These are phyloP conservation scores for Jimgerdemannia lactiflua DNA, from an alignment of 192 early-diverging fungal species.

Conservation along the genomic window DNA sequence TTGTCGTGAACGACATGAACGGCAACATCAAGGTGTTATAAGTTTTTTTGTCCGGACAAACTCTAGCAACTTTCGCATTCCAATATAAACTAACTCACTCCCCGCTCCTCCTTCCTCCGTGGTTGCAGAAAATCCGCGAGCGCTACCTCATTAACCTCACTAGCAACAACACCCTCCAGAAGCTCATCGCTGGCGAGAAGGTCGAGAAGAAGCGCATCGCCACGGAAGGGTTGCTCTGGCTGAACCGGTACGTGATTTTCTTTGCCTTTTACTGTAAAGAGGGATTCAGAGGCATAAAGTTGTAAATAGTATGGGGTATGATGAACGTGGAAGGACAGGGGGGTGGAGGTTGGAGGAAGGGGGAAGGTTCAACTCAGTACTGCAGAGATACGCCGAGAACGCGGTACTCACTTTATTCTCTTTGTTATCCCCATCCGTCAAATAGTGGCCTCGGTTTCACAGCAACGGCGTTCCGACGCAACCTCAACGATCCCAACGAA, in stretches of 20 bases:
- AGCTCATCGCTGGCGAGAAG: slow-evolving; percentile 71
- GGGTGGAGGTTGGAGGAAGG: too few species aligned
- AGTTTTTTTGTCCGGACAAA: background rate
- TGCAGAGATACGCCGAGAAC: too few species aligned
- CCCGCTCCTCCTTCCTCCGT: too few species aligned
- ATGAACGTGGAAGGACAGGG: too few species aligned
- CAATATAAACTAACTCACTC: too few species aligned
- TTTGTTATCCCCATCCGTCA: background rate
- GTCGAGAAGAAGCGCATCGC: slow-evolving; percentile 82
- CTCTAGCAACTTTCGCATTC: too few species aligned
- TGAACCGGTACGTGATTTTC: slow-evolving; percentile 63
- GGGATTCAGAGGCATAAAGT: too few species aligned
- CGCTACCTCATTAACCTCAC: slow-evolving; percentile 66
- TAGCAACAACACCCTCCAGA: slow-evolving; percentile 76
- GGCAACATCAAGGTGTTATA: slow-evolving; percentile 80
- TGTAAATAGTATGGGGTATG: too few species aligned
- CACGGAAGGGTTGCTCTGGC: slow-evolving; percentile 92
- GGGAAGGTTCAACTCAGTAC: too few species aligned
- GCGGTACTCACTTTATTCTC: background rate
- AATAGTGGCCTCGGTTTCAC: slow-evolving; percentile 76
- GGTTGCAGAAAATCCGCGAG: slow-evolving; percentile 71
- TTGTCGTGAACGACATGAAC: slow-evolving; percentile 91
- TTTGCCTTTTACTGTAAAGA: background rate
- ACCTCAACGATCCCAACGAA: slow-evolving; percentile 46
- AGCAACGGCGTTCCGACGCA: slow-evolving; percentile 63